Percentiles rank a stretch among this genome's conserved stretches.
These are phyloP conservation scores for Jacaranda copaia DNA, from an alignment of 257 asterid genomes.

Conservation along the genomic window DNA sequence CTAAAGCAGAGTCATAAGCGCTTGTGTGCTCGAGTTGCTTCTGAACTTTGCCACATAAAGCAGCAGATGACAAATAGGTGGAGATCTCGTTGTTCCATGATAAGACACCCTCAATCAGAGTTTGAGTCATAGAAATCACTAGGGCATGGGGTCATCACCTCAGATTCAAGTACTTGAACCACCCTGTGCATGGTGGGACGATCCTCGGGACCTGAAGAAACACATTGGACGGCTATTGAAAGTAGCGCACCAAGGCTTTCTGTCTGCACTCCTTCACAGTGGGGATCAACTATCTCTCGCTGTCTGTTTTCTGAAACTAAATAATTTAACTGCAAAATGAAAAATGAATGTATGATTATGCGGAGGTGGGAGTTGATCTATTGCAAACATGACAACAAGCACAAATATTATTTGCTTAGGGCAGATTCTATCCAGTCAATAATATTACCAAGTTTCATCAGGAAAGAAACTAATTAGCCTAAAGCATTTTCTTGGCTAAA, in stretches of 20 bases:
- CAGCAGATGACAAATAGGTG: slow-evolving; percentile 38
- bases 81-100: slow-evolving; percentile 25
- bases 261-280: slow-evolving; percentile 77
- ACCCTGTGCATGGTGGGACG: slow-evolving; percentile 96
- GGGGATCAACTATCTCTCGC: slow-evolving; percentile 80
- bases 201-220: slow-evolving; percentile 82
- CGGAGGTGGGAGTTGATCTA: neutral
- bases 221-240: slow-evolving; percentile 83
- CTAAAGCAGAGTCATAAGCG: slow-evolving; percentile 40
- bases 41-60: slow-evolving; percentile 45
- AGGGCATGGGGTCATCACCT: slow-evolving; percentile 90
- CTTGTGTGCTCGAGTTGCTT: slow-evolving; percentile 39
- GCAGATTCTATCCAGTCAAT: neutral
- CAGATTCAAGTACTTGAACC: slow-evolving; percentile 89
- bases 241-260: slow-evolving; percentile 84
- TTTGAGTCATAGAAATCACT: slow-evolving; percentile 89
- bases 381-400: neutral
- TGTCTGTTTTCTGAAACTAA: slow-evolving; percentile 78
- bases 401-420: neutral
- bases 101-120: slow-evolving; percentile 63
- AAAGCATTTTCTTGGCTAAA: neutral
- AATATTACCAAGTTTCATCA: neutral
- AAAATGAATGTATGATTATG: slow-evolving; percentile 16
- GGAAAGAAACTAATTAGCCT: neutral
- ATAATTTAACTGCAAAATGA: slow-evolving; percentile 70